phyloP scores from a whole-genome alignment of 768 basidiomycete genomes.

The Boletus bicolor region DNA sequence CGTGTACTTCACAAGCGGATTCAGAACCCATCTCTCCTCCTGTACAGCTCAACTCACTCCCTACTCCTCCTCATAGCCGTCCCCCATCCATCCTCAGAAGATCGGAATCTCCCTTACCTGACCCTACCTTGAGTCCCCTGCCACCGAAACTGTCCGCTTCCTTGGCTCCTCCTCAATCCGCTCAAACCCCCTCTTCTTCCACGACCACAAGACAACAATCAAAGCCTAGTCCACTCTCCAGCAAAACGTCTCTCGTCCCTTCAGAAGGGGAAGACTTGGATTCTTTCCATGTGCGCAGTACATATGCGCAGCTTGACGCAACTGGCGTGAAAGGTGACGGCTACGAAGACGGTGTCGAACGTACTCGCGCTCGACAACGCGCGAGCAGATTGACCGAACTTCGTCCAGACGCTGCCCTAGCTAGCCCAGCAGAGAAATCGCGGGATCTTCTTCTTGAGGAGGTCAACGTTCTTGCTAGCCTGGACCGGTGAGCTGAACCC shows the following conservation, averaged over 20 bases:
- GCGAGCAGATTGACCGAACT: slow-evolving; percentile 55
- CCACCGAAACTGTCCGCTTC: slow-evolving; percentile 20
- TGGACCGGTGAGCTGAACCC: slow-evolving; percentile 73
- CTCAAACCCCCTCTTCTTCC: slow-evolving; percentile 36
- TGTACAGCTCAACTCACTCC: slow-evolving; percentile 17
- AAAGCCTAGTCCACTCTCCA: slow-evolving; percentile 38
- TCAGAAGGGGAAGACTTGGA: slow-evolving; percentile 81
- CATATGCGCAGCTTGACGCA: slow-evolving; percentile 86
- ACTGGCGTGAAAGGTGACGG: slow-evolving; percentile 95
- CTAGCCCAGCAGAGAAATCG: slow-evolving; percentile 56
- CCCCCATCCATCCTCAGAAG: slow-evolving; percentile 23
- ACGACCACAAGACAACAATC: slow-evolving; percentile 26
- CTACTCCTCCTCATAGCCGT: slow-evolving; percentile 30
- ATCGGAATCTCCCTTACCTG: slow-evolving; percentile 26
- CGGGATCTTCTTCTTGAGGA: slow-evolving; percentile 73
- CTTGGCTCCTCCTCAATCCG: slow-evolving; percentile 28
- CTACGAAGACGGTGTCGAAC: slow-evolving; percentile 89
- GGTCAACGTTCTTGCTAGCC: slow-evolving; percentile 60
- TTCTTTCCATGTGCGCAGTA: slow-evolving; percentile 77
- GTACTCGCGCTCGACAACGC: slow-evolving; percentile 74
- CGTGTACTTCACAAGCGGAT: slow-evolving; percentile 24
- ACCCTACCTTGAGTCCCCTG: slow-evolving; percentile 17
- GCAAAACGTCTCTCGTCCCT: slow-evolving; percentile 61
- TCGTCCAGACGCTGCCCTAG: slow-evolving; percentile 53
- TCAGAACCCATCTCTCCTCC: slow-evolving; percentile 18